A percentile compares a stretch with the other conserved stretches of the same genome.
These are phyloP conservation scores for Wallacemonas rigidus DNA, from an alignment of 208 protist species.

Conservation along the genomic window DNA sequence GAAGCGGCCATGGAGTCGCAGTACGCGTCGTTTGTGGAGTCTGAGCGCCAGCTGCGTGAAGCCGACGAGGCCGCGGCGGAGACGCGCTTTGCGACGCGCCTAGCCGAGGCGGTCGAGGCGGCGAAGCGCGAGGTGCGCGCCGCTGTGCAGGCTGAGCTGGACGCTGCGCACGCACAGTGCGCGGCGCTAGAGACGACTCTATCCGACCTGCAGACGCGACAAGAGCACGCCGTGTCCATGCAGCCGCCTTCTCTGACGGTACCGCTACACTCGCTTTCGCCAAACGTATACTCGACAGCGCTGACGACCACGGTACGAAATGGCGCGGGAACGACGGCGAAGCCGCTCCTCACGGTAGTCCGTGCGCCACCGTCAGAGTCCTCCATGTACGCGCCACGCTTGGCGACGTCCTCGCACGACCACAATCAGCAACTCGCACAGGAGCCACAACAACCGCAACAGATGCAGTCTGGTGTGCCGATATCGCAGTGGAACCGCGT, in stretches of 20 bases:
- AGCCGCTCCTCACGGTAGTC: slow-evolving; percentile 6
- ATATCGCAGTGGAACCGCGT: slow-evolving; percentile 25
- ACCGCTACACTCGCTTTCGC: background rate
- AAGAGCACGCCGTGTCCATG: background rate
- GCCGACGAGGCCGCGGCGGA: slow-evolving; percentile 22
- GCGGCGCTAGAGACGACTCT: slow-evolving; percentile 16
- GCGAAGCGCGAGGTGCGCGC: slow-evolving; percentile 13
- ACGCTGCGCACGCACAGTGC: background rate
- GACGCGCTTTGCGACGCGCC: background rate
- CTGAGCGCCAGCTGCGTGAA: slow-evolving; percentile 11
- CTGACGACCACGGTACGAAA: background rate
- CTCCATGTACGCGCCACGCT: background rate
- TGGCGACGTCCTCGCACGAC: background rate
- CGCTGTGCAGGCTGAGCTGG: background rate
- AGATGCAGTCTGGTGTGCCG: slow-evolving; percentile 5
- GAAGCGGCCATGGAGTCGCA: slow-evolving; percentile 26
- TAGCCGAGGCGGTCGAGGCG: slow-evolving; percentile 11
- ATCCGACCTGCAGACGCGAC: background rate
- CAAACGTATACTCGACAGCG: background rate
- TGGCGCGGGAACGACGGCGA: background rate
- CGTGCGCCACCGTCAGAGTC: background rate
- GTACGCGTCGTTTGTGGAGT: slow-evolving; percentile 24
- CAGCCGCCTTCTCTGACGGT: no score
- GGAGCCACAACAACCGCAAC: background rate
- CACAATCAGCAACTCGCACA: background rate